Evolutionary conservation across 2,329 filamentous ascomycete genomes (phyloP), one percentile per base, ranked within the genome.

Genomic region (Cladosporium colombiae): DNA sequence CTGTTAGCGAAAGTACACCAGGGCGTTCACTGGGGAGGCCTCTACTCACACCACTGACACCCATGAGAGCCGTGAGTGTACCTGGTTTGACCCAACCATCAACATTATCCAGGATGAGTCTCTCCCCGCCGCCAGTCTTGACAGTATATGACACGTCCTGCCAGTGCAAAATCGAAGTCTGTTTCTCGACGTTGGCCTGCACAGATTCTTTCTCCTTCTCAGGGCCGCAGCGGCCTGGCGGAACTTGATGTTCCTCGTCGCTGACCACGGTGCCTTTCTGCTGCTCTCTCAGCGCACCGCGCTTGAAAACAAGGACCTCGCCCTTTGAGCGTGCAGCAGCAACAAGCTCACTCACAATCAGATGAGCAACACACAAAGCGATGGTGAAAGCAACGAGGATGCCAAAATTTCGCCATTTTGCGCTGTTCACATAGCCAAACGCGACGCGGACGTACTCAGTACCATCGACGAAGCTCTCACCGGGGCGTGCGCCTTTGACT

Each of bases 131-230:
- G 71, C 84, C 83, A 69, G 84, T 80, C 29, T 79, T 77, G 55
- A 85, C 83, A 68, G 84, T 84, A 67, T 86, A 87, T 61, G 78
- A 81, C 5, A 88, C 82, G 70, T 87, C 79, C 60, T 81, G 78
- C 85, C 85, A 88, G 3, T 79, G 79, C 11, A 96, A 95, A 67
- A 93, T 87, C 23, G 91, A 90, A 5, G 87, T 92, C 74, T 92
- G 89, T 69, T 82, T 78, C 82, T 85, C 77, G 81, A 85, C 79
- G 46, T 78, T 77, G 5, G 72, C 70, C 49, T 78, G 73, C 3
- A 73, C 74, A 27, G 74, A 72, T 66, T 74, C 77, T 52, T 78
- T 76, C 58, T 77, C 75, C 33, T 75, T 75, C 23, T 69, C 70
- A 2, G 74, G 64, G 18, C 66, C 65, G 10, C 70, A 37, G 2